A percentile compares a stretch with the other conserved stretches of the same genome.
phyloP scores from a whole-genome alignment of 345 rosid species.

The Euphorbia peplus region DNA sequence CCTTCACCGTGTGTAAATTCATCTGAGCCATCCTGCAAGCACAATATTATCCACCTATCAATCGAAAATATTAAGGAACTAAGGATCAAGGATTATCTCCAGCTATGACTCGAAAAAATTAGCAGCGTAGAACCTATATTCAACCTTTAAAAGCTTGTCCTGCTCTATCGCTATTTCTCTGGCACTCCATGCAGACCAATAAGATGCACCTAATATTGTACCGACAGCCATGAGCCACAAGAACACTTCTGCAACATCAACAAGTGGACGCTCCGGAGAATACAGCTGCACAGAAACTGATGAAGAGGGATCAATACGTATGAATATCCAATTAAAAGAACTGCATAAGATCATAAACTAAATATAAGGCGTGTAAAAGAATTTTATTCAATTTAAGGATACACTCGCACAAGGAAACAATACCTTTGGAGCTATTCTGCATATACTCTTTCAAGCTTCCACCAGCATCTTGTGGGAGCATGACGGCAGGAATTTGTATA shows the following conservation, averaged over 20 bases:
- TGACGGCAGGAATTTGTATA: conserved; percentile 74
- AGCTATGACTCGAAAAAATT: not conserved
- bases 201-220: conserved; percentile 84
- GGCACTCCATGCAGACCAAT: conserved; percentile 93
- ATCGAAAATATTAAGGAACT: conserved; percentile 3
- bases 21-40: conserved; percentile 73
- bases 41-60: not conserved
- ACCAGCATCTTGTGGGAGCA: conserved; percentile 98
- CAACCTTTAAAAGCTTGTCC: conserved; percentile 88
- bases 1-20: conserved; percentile 43
- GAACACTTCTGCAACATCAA: conserved; percentile 96
- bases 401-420: conserved; percentile 12
- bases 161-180: conserved; percentile 86
- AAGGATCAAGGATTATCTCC: not conserved
- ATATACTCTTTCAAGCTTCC: conserved; percentile 41
- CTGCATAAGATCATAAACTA: conserved; percentile 1
- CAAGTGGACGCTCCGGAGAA: conserved; percentile 84
- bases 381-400: not conserved
- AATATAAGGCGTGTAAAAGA: not conserved
- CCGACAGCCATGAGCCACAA: conserved; percentile 99
- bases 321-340: conserved; percentile 15
- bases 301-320: conserved; percentile 17
- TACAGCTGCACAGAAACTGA: conserved; percentile 84
- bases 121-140: not conserved
- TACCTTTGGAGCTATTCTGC: conserved; percentile 40